A percentile compares a stretch with the other conserved stretches of the same genome.
Conservation (phyloP, 768 basidiomycete species). For the Kwoniella sp. region DNA sequence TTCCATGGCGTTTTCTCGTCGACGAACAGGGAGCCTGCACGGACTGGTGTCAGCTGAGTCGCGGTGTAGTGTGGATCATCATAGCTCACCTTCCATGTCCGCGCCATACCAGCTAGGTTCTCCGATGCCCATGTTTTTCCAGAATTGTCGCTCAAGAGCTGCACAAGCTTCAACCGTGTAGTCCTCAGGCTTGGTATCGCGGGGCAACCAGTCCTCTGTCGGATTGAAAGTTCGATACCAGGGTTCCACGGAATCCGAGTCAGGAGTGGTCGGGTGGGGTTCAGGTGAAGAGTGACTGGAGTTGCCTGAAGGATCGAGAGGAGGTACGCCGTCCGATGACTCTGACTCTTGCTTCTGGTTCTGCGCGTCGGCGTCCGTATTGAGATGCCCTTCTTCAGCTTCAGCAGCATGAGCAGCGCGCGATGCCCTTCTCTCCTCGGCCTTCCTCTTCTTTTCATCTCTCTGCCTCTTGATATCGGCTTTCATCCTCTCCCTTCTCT, state of each 20-base stretch:
- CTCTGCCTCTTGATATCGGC: conserved; percentile 61
- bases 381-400: neutral
- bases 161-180: conserved; percentile 87
- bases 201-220: conserved; percentile 74
- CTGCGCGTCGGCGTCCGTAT: neutral
- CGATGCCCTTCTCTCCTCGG: conserved; percentile 19
- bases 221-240: conserved; percentile 78
- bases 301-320: conserved; percentile 35
- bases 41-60: neutral
- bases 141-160: conserved; percentile 83
- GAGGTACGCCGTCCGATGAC: conserved; percentile 22
- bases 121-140: conserved; percentile 86
- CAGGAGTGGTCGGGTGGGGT: conserved; percentile 38
- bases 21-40: conserved; percentile 61
- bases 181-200: conserved; percentile 69
- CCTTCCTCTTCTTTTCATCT: conserved; percentile 30
- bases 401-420: conserved; percentile 5
- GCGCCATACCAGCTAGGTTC: conserved; percentile 98
- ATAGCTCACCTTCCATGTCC: conserved; percentile 77
- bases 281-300: conserved; percentile 46
- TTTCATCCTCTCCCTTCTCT: conserved; percentile 16
- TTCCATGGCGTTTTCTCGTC: conserved; percentile 85
- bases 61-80: conserved; percentile 63
- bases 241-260: conserved; percentile 52
- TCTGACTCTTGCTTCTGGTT: neutral